Evolutionary conservation across 2,329 filamentous ascomycete species (phyloP), one percentile per base, ranked within the genome.

Genomic region (Sclerotinia sclerotiorum): DNA sequence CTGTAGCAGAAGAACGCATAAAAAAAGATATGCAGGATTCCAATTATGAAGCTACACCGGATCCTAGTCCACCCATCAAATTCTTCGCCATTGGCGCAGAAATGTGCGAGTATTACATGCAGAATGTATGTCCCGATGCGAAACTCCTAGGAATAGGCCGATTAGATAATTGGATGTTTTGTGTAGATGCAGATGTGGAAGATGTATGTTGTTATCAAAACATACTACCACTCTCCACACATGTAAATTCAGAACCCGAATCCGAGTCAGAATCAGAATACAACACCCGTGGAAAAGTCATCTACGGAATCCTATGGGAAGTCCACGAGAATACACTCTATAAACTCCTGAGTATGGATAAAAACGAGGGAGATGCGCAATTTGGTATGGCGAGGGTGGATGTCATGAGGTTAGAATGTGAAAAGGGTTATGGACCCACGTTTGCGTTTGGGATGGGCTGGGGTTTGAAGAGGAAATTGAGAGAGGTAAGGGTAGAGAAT

Each of bases 401-500:
- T 19, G 8, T 63, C 11, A 11, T 39, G 46, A 51, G 8, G 13
- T 39, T 63, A 32, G 32, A 32, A 15, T 63, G 60, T 24, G n/a
- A 63, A 6, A 57, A 57, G 11, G 15, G 48, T 1, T 21, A 46
- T 21, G 39, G 49, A 21, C 21, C 32, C 2, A 48, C 49, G 10
- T 65, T 65, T 54, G 61, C 49, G 10, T 65, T 65, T 54, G 48
- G 62, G 1, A 55, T 58, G 39, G 63, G 63, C 1, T 66, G 63
- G 63, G 63, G 63, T 2, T 35, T 58, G 13, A 39, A 21, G 19
- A 58, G 63, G 21, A 13, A 8, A 2, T 48, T 66, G 63, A 24
- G 24, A 5, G 63, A 58, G 21, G 3, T 27, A 6, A 42, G 42
- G 2, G 1, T 32, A 8, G 63, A 35, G 10, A 6, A 1, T 1